Evolutionary conservation across 768 basidiomycete genomes (phyloP), one percentile per base, ranked within the genome.

Genomic region (Phylloporus scabripes): DNA sequence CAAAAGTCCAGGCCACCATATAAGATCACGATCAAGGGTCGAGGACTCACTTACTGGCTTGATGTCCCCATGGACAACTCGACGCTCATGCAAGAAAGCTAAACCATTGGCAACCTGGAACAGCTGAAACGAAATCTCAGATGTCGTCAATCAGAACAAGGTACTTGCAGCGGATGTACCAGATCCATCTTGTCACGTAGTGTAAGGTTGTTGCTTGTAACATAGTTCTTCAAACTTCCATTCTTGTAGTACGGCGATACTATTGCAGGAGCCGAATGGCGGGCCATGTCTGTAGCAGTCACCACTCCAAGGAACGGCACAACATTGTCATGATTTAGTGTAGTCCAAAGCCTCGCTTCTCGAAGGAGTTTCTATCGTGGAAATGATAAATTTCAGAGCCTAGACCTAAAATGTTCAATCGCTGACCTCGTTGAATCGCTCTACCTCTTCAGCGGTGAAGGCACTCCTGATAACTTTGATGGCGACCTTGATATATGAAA

Each of bases 41-140:
- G 43, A 38, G 11, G 4, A 38, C n/a, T 11, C 4, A n/a, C 68
- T 28, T 48, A 68, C 68, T 5, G 69, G 69, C 59, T 72, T 72
- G 24, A 72, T 56, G 37, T 73, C 71, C 12, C 68, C 72, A 24
- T 72, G 71, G 17, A 70, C 49, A 5, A 72, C 48, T 5, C 7
- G 50, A 26, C 24, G 36, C 11, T 10, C 24, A 44, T 68, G 66
- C 32, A 66, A 39, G 37, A 60, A 68, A 21, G 46, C 50, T 8
- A 66, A 21, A 23, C 62, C 62, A 38, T 37, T 52, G 5, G 63
- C 40, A 41, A 60, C 8, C 18, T 65, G 52, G 44, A 48, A 60
- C 14, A 57, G 12, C 66, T 66, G 29, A 15, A 39, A 45, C 3
- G 18, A 4, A 32, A 24, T 9, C 7, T 48, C 36, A 21, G 32